Percentiles rank a stretch among this genome's conserved stretches.
These are phyloP conservation scores for Ilex asprella DNA, from an alignment of 257 asterid species.

Conservation along the genomic window DNA sequence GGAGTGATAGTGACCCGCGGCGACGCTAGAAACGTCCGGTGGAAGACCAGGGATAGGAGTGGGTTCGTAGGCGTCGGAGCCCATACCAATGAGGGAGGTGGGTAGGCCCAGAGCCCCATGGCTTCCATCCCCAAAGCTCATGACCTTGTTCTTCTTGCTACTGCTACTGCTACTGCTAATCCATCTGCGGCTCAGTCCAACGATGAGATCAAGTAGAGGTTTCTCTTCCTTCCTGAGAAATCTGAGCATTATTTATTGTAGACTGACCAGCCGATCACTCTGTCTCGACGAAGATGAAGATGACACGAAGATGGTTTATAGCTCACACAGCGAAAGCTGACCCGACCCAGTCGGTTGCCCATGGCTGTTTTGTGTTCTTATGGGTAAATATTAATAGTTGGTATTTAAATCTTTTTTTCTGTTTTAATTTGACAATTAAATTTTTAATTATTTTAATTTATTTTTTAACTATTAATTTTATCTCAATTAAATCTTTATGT, in stretches of 20 bases:
- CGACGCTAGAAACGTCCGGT: slow-evolving; percentile 44
- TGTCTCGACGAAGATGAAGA: too few relatives aligned
- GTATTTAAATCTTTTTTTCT: too few relatives aligned
- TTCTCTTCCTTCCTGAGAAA: slow-evolving; percentile 13
- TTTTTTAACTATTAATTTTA: too few relatives aligned
- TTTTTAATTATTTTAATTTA: too few relatives aligned
- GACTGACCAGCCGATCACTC: too few relatives aligned
- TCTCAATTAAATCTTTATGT: too few relatives aligned
- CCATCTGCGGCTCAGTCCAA: slow-evolving; percentile 49
- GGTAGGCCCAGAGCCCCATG: slow-evolving; percentile 78
- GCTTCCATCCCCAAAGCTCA: slow-evolving; percentile 92
- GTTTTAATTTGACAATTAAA: too few relatives aligned
- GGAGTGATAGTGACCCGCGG: slow-evolving; percentile 95
- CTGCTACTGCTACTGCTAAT: slow-evolving; percentile 21
- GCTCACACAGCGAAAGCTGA: too few relatives aligned
- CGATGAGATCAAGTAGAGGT: slow-evolving; percentile 12
- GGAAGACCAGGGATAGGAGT: slow-evolving; percentile 67
- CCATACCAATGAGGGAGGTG: slow-evolving; percentile 36
- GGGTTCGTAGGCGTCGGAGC: slow-evolving; percentile 83
- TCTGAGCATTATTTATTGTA: slow-evolving; percentile 5
- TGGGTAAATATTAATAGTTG: too few relatives aligned
- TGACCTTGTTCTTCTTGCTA: slow-evolving; percentile 37
- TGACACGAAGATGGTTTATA: too few relatives aligned
- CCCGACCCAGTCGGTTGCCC: too few relatives aligned
- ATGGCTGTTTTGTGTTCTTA: too few relatives aligned